phyloP scores from a whole-genome alignment of 495 filamentous ascomycete species.

The Hypoxylon fragiforme region DNA sequence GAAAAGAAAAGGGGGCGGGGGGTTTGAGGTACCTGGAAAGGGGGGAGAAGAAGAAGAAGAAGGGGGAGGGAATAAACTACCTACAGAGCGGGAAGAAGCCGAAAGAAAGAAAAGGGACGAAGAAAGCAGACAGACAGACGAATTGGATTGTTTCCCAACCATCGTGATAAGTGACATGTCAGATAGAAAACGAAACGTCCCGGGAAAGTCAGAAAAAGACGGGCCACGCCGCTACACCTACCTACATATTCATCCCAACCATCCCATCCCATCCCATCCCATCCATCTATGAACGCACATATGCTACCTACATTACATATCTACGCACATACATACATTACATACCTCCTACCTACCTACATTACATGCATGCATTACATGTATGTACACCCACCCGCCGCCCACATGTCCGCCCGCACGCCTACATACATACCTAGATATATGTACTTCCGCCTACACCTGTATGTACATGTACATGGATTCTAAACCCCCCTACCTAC shows the following conservation, averaged over 20 bases:
- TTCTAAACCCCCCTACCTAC: conserved; percentile 1
- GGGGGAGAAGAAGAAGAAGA: too few species aligned
- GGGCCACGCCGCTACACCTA: not conserved
- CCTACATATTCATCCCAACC: too few species aligned
- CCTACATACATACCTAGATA: too few species aligned
- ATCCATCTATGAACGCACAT: conserved; percentile 1
- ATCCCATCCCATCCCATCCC: not conserved
- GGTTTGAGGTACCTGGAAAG: too few species aligned
- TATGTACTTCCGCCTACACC: too few species aligned
- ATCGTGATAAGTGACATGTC: not conserved
- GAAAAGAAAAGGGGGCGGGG: too few species aligned
- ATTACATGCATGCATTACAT: too few species aligned
- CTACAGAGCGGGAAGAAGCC: too few species aligned
- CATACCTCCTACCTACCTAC: not conserved
- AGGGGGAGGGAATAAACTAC: too few species aligned
- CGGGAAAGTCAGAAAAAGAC: not conserved
- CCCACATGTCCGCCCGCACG: too few species aligned
- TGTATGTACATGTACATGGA: too few species aligned
- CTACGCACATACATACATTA: not conserved
- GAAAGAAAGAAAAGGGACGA: not conserved
- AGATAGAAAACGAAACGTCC: not conserved
- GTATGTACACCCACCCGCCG: too few species aligned
- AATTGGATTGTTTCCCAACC: not conserved
- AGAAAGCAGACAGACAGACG: not conserved
- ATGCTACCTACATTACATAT: not conserved